Base-by-base conservation (phyloP, 1,284 basidiomycete genomes). In the Fomitiporia mediterranea region DNA sequence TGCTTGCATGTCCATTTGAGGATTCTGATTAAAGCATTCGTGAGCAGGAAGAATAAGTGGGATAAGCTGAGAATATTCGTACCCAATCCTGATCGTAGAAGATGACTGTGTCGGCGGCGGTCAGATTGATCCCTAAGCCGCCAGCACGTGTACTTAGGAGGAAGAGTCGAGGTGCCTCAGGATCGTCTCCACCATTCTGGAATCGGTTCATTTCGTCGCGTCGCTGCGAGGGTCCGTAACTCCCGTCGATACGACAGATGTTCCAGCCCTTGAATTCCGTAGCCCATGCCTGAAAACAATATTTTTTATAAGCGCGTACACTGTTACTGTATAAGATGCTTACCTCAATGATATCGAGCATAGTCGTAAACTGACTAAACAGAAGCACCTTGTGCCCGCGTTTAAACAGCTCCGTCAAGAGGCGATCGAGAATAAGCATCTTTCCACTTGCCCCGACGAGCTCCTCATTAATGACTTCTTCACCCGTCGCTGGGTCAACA, bases 31-130 rank as follows among this genome's bases (percentile, higher is more conserved):
- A 25, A 50, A 15, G 32, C 11, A 34, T 40, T 43, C 62, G 60
- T 53, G 39, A 62, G 44, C 49, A 28, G 19, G n/a, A 9, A 23
- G 11, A 15, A 34, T 34, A 4, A 38, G 51, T 21, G 6, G 23
- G 52, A 43, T 9, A 34, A 13, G 2, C 19, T 21, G 6, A 49
- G 32, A 19, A 42, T 9, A 27, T 34, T 73, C 80, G 59, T 68
- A 91, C 89, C 94, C 94, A 96, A 68, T 97, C 94, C 65, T 93
- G 90, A 66, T 97, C 94, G 66, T 94, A 98, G 70, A 95, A 94
- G 56, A 95, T 91, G 56, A 95, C 92, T 0, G 92, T 94, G 67
- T 99, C 96, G 0, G 96, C 96, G 1, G 91, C 91, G 2, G 90
- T 88, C 49, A 99, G 79, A 66, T 96, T 98, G 67, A 98, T 89